Conservation (phyloP, 441 rosid genomes). For the Erodium chrysanthum region DNA sequence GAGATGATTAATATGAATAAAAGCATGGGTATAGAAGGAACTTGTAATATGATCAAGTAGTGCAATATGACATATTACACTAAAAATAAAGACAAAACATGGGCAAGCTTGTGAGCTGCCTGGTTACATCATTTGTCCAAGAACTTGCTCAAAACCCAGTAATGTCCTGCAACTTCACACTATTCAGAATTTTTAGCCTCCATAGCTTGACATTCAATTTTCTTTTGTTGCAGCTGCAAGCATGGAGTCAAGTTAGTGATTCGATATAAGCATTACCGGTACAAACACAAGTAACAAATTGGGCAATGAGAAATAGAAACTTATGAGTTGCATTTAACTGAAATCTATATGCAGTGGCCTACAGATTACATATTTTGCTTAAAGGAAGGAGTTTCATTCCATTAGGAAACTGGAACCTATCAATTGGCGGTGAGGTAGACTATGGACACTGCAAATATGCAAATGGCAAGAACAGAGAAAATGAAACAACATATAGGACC, state of each 20-base stretch:
- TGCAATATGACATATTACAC: background rate
- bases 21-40: background rate
- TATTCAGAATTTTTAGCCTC: background rate
- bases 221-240: background rate
- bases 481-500: background rate
- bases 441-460: background rate
- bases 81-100: background rate
- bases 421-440: background rate
- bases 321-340: background rate
- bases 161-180: background rate
- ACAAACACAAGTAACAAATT: background rate
- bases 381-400: background rate
- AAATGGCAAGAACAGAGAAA: background rate
- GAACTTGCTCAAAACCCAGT: background rate
- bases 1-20: too few species aligned
- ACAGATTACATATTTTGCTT: background rate
- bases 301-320: background rate
- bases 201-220: background rate
- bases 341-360: background rate
- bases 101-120: conserved; percentile 1
- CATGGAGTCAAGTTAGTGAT: background rate
- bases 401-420: background rate
- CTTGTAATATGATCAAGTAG: background rate
- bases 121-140: background rate
- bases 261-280: background rate